These are phyloP conservation scores for Solanum habrochaites DNA, from an alignment of 257 asterid genomes.

Conservation along the genomic window DNA sequence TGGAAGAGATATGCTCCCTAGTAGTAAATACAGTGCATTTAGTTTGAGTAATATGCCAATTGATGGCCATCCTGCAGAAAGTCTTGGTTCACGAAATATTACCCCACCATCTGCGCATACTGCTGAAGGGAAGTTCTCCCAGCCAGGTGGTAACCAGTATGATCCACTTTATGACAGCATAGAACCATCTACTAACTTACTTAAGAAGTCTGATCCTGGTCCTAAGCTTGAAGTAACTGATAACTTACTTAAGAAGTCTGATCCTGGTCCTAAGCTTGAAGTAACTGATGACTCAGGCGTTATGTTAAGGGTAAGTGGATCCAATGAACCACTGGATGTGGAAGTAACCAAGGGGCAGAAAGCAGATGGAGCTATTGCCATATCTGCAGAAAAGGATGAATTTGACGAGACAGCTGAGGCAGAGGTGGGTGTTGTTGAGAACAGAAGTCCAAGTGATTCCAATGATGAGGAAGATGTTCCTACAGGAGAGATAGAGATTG, in stretches of 20 bases:
- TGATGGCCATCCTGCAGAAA: conserved; percentile 18
- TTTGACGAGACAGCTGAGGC: conserved; percentile 83
- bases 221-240: conserved; percentile 36
- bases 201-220: conserved; percentile 24
- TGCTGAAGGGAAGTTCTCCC: conserved; percentile 17
- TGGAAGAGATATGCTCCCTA: conserved; percentile 26
- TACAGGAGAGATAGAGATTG: conserved; percentile 63
- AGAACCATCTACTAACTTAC: conserved; percentile 52
- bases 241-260: conserved; percentile 39
- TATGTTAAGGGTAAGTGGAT: conserved; percentile 33
- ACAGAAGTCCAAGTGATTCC: conserved; percentile 53
- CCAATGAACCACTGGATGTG: conserved; percentile 30
- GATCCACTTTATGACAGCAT: conserved; percentile 88
- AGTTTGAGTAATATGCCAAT: conserved; percentile 28
- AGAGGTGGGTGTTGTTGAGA: conserved; percentile 63
- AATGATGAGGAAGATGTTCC: conserved; percentile 31
- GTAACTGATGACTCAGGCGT: conserved; percentile 45
- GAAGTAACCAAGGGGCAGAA: conserved; percentile 33
- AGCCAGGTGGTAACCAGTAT: conserved; percentile 50
- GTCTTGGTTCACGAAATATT: conserved; percentile 23
- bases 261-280: conserved; percentile 29
- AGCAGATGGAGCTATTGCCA: conserved; percentile 25
- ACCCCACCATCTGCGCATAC: conserved; percentile 28
- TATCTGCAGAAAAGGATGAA: conserved; percentile 51
- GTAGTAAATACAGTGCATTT: conserved; percentile 20